Conservation (phyloP, 78 protist genomes). For the Anaeramoeba ignava region DNA sequence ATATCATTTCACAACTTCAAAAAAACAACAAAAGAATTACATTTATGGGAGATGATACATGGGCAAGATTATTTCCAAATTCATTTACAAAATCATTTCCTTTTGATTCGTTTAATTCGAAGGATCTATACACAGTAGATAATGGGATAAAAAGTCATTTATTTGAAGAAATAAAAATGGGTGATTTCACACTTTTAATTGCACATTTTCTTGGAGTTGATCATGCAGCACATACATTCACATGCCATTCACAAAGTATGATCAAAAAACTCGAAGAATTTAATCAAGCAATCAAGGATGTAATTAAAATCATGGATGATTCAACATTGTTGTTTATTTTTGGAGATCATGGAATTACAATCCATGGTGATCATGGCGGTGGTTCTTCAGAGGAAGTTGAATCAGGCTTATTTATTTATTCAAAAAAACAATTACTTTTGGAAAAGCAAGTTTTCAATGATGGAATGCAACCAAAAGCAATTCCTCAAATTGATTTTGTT, state of each 20-base stretch:
- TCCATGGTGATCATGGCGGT: slow-evolving; percentile 68
- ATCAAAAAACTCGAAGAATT: slow-evolving; percentile 38
- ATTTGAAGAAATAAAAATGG: slow-evolving; percentile 17
- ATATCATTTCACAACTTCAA: slow-evolving; percentile 42
- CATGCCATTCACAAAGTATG: slow-evolving; percentile 62
- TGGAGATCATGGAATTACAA: slow-evolving; percentile 95
- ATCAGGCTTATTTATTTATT: slow-evolving; percentile 9
- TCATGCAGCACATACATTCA: slow-evolving; percentile 75
- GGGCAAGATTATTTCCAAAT: slow-evolving; percentile 62
- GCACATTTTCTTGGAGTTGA: slow-evolving; percentile 89
- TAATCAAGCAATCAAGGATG: slow-evolving; percentile 14
- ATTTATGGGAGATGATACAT: slow-evolving; percentile 88
- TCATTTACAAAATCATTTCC: slow-evolving; percentile 36
- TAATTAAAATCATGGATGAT: slow-evolving; percentile 21
- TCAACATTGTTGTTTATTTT: slow-evolving; percentile 59
- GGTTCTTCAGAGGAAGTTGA: slow-evolving; percentile 24
- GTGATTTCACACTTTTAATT: slow-evolving; percentile 55
- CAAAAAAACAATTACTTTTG: neutral
- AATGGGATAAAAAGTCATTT: slow-evolving; percentile 47
- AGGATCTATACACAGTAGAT: slow-evolving; percentile 84
- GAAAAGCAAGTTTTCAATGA: neutral
- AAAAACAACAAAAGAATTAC: slow-evolving; percentile 14
- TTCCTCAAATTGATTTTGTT: slow-evolving; percentile 65
- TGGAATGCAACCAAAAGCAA: neutral
- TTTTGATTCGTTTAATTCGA: slow-evolving; percentile 74